Percentiles rank a stretch among this genome's conserved stretches.
phyloP scores from a whole-genome alignment of 495 filamentous ascomycete genomes.

The Penicillium subrubescens region DNA sequence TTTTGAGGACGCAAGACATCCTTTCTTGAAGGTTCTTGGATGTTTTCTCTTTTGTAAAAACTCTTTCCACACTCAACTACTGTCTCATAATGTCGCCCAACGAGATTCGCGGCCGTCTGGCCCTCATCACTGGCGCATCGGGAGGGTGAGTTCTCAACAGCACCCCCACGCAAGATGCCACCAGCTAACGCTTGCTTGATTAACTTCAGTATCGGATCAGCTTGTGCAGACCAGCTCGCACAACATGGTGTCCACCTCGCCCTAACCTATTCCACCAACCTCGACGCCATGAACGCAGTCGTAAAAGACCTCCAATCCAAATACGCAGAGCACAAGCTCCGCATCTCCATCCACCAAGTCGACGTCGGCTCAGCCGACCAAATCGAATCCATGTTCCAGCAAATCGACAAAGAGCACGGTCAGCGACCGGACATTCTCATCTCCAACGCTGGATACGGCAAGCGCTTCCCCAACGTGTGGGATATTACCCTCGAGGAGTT shows the following conservation, averaged over 20 bases:
- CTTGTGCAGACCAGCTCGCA: constrained; percentile 58
- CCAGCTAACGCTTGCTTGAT: no score
- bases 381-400: constrained; percentile 52
- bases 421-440: constrained; percentile 64
- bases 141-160: constrained; percentile 52
- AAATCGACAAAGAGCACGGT: constrained; percentile 54
- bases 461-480: constrained; percentile 50
- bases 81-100: constrained; percentile 43
- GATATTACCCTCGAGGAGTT: constrained; percentile 64
- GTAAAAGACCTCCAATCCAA: constrained; percentile 39
- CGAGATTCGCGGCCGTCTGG: constrained; percentile 58
- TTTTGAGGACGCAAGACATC: constrained; percentile 8
- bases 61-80: neutral
- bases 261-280: constrained; percentile 60
- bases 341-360: constrained; percentile 57
- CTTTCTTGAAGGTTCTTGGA: neutral
- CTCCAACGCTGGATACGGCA: constrained; percentile 59
- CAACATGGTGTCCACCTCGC: constrained; percentile 57
- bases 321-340: constrained; percentile 34
- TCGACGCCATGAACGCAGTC: constrained; percentile 47
- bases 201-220: constrained; percentile 66
- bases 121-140: constrained; percentile 66
- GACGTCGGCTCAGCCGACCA: constrained; percentile 56
- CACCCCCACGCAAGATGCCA: neutral
- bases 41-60: neutral